Evolutionary conservation across 2,329 filamentous ascomycete species (phyloP).

Genomic region (Calcarisporium arbuscula): DNA sequence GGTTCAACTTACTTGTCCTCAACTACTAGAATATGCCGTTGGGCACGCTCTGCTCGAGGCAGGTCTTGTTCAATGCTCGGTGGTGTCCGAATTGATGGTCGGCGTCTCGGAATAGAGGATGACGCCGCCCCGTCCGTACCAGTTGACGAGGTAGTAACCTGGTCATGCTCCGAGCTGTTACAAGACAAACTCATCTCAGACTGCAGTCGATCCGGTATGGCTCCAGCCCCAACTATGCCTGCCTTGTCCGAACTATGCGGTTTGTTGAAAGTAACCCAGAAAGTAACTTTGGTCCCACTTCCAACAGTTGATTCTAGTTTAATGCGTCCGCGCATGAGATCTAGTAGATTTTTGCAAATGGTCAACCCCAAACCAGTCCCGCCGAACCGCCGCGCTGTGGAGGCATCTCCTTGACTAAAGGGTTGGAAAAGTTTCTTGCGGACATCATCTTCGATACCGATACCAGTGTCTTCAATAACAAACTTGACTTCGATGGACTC

Average conservation of each 20-base stretch:
- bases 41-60: conserved; percentile 50
- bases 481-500: conserved; percentile 65
- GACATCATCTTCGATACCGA: conserved; percentile 75
- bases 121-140: conserved; percentile 17
- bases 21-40: conserved; percentile 67
- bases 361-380: conserved; percentile 73
- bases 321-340: conserved; percentile 75
- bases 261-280: conserved; percentile 73
- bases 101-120: conserved; percentile 20
- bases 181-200: conserved; percentile 59
- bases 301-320: conserved; percentile 60
- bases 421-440: conserved; percentile 68
- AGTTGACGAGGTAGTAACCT: conserved; percentile 34
- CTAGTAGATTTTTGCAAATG: conserved; percentile 74
- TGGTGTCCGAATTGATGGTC: conserved; percentile 28
- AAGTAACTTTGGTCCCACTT: conserved; percentile 65
- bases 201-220: conserved; percentile 61
- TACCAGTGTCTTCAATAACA: conserved; percentile 69
- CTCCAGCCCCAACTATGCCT: conserved; percentile 51
- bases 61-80: conserved; percentile 41
- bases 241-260: conserved; percentile 44
- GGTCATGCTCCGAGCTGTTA: conserved; percentile 58
- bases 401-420: conserved; percentile 76
- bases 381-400: conserved; percentile 71
- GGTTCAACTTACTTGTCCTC: conserved; percentile 63